Percentiles rank a stretch among this genome's conserved stretches.
Conservation (phyloP, 345 rosid genomes). For the Arabidopsis suecica region DNA sequence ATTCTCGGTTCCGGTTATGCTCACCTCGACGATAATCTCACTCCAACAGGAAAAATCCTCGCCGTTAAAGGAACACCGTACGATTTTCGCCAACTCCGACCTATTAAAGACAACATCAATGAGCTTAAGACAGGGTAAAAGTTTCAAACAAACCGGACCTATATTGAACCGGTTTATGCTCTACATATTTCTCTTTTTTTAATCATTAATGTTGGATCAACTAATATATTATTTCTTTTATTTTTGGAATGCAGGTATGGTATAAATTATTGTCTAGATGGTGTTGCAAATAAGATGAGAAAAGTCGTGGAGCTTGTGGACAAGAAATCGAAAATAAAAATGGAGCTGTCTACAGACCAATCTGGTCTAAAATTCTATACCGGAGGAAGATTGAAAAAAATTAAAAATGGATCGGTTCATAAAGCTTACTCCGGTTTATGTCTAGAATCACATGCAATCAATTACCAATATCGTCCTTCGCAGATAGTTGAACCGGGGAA, state of each 20-base stretch:
- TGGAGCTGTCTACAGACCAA: slow-evolving; percentile 4
- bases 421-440: slow-evolving; percentile 7
- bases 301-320: slow-evolving; percentile 10
- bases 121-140: background rate
- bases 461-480: background rate
- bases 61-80: background rate
- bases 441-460: slow-evolving; percentile 12
- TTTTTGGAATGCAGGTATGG: background rate
- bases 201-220: background rate
- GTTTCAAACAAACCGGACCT: background rate
- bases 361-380: background rate
- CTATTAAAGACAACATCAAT: background rate
- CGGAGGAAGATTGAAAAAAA: background rate
- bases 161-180: background rate
- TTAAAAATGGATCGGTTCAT: background rate
- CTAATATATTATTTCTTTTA: too few species aligned
- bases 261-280: slow-evolving; percentile 12
- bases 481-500: background rate
- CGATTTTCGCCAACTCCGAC: slow-evolving; percentile 2
- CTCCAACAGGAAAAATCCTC: background rate
- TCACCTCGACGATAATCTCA: slow-evolving; percentile 4
- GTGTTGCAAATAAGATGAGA: slow-evolving; percentile 10
- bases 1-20: background rate
- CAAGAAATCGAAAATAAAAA: background rate
- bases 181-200: too few species aligned